phyloP scores from a whole-genome alignment of 2,329 filamentous ascomycete genomes.

The Aureobasidium sp. region DNA sequence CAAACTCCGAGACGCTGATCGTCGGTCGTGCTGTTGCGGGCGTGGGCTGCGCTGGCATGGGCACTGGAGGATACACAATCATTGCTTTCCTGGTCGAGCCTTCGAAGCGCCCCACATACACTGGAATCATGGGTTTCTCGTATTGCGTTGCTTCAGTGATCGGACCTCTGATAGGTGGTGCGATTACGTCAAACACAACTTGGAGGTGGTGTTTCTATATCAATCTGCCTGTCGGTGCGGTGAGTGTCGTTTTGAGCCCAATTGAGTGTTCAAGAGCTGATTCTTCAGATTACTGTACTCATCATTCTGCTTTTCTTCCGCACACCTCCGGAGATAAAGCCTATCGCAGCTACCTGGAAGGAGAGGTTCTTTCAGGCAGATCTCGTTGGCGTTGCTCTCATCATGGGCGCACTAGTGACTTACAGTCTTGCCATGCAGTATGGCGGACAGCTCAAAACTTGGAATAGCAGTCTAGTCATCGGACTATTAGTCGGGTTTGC shows the following conservation, averaged over 20 bases:
- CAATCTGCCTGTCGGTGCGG: slow-evolving; percentile 57
- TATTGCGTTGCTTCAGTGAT: slow-evolving; percentile 48
- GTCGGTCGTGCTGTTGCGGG: slow-evolving; percentile 59
- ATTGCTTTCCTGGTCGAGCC: slow-evolving; percentile 52
- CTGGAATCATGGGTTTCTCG: slow-evolving; percentile 53
- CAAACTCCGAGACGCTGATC: slow-evolving; percentile 56
- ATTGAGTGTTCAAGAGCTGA: no score
- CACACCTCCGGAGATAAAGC: slow-evolving; percentile 38
- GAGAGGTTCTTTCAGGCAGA: slow-evolving; percentile 18
- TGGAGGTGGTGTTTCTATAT: slow-evolving; percentile 55
- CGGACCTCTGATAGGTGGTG: slow-evolving; percentile 28
- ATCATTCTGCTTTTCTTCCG: slow-evolving; percentile 32
- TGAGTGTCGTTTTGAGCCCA: no score
- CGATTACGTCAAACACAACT: slow-evolving; percentile 16
- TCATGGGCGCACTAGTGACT: slow-evolving; percentile 30
- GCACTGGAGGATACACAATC: slow-evolving; percentile 55
- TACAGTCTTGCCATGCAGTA: slow-evolving; percentile 54
- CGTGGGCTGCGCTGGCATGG: slow-evolving; percentile 57
- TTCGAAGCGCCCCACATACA: slow-evolving; percentile 53
- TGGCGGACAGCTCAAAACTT: slow-evolving; percentile 43
- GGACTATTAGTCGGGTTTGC: slow-evolving; percentile 50
- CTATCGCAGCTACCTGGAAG: slow-evolving; percentile 36
- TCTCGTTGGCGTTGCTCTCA: background rate
- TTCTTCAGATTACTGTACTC: no score
- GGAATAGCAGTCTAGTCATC: slow-evolving; percentile 46